Conservation (phyloP, 306 rosid genomes). For the Urtica urens region DNA sequence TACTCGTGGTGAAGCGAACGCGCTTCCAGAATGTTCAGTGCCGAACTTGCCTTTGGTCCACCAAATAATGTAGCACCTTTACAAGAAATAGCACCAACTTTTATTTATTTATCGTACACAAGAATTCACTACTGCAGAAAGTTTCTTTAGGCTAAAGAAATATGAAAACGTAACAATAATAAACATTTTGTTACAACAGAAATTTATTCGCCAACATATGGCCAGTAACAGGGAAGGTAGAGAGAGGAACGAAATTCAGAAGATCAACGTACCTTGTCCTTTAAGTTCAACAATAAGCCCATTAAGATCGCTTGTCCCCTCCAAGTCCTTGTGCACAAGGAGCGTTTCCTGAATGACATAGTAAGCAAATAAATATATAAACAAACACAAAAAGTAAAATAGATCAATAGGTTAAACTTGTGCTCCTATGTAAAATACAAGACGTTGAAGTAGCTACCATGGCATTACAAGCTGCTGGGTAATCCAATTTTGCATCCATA, state of each 20-base stretch:
- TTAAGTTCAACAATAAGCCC: slow-evolving; percentile 55
- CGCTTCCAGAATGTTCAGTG: slow-evolving; percentile 59
- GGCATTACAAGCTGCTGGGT: slow-evolving; percentile 98
- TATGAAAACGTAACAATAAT: not conserved
- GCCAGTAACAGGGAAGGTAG: not conserved
- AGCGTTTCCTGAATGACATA: slow-evolving; percentile 86
- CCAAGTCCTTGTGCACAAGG: slow-evolving; percentile 72
- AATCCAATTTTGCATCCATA: slow-evolving; percentile 84
- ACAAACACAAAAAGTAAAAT: not conserved
- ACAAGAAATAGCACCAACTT: slow-evolving; percentile 4
- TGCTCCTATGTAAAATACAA: too few species aligned
- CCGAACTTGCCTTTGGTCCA: slow-evolving; percentile 68
- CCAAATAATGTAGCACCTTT: slow-evolving; percentile 77
- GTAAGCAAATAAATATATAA: slow-evolving; percentile 10
- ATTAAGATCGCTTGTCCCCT: slow-evolving; percentile 35
- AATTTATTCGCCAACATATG: not conserved
- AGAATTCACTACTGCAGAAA: too few species aligned
- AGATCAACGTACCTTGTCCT: slow-evolving; percentile 41
- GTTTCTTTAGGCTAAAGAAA: not conserved
- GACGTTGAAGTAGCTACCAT: slow-evolving; percentile 47
- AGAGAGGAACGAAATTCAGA: not conserved
- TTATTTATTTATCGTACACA: too few species aligned
- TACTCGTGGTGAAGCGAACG: slow-evolving; percentile 73
- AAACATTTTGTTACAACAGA: not conserved
- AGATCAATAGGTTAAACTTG: not conserved